A percentile compares a stretch with the other conserved stretches of the same genome.
These are phyloP conservation scores for Suillus hirtellus DNA, from an alignment of 768 basidiomycete species.

Conservation along the genomic window DNA sequence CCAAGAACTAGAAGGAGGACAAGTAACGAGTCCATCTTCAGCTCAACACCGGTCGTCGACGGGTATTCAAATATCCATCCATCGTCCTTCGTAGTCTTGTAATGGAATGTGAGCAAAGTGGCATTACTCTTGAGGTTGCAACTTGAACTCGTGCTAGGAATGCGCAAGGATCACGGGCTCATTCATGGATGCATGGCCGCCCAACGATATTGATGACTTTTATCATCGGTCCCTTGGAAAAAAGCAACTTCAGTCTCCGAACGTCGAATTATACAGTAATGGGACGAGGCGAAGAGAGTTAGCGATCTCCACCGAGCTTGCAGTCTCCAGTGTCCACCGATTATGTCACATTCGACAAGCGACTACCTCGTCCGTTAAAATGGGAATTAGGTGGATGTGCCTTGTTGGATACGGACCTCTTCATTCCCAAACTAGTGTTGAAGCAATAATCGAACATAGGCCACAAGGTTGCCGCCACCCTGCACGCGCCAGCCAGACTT, in stretches of 20 bases:
- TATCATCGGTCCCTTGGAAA: too few species aligned
- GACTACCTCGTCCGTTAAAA: background rate
- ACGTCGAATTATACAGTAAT: too few species aligned
- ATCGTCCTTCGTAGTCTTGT: background rate
- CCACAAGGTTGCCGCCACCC: slow-evolving; percentile 39
- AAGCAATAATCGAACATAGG: slow-evolving; percentile 19
- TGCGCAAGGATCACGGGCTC: background rate
- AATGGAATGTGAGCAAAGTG: background rate
- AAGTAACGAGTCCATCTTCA: background rate
- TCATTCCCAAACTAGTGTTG: slow-evolving; percentile 22
- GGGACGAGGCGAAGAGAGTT: background rate
- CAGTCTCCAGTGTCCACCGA: background rate
- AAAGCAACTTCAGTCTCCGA: too few species aligned
- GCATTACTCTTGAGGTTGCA: background rate
- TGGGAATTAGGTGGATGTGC: background rate
- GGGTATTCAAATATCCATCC: background rate
- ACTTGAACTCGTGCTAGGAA: background rate
- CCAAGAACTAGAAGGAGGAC: background rate
- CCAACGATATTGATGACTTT: background rate
- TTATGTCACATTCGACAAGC: background rate
- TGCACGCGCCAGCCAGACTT: slow-evolving; percentile 31
- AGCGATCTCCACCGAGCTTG: background rate
- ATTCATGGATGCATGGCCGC: background rate
- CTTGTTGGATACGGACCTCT: slow-evolving; percentile 29
- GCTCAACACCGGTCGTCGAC: background rate